phyloP scores from a whole-genome alignment of 805 yeast genomes.

The Myxozyma monticola region DNA sequence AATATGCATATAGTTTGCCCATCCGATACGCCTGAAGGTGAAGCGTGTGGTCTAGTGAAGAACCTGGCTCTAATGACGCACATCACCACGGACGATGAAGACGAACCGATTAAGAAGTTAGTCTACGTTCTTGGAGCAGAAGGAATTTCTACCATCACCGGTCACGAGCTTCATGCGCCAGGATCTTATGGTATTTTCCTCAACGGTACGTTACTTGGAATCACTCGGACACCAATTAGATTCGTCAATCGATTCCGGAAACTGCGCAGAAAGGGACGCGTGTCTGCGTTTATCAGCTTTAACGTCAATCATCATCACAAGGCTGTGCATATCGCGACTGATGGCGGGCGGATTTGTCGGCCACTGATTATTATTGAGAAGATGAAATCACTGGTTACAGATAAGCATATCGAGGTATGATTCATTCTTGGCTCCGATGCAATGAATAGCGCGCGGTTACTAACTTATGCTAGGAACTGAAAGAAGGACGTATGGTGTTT shows the following conservation, averaged over 20 bases:
- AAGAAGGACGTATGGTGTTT: constrained; percentile 73
- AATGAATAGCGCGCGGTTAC: not conserved
- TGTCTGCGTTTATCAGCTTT: constrained; percentile 88
- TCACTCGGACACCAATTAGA: constrained; percentile 80
- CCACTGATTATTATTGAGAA: constrained; percentile 86
- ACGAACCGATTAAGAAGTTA: constrained; percentile 74
- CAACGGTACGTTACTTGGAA: constrained; percentile 92
- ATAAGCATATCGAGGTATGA: constrained; percentile 56
- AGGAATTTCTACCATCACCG: constrained; percentile 75
- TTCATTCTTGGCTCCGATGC: no score
- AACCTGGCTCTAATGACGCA: constrained; percentile 98
- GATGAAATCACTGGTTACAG: constrained; percentile 67
- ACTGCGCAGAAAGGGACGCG: constrained; percentile 78
- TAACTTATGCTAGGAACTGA: constrained; percentile 42
- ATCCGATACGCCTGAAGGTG: constrained; percentile 99
- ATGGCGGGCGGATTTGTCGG: constrained; percentile 97
- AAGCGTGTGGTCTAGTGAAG: constrained; percentile 98
- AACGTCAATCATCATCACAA: constrained; percentile 85
- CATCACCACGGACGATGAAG: constrained; percentile 97
- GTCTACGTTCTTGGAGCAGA: constrained; percentile 89
- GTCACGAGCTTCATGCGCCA: constrained; percentile 71
- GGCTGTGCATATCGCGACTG: constrained; percentile 97
- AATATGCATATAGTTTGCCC: constrained; percentile 64
- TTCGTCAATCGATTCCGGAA: constrained; percentile 78
- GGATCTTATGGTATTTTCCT: constrained; percentile 84